Evolutionary conservation across 805 yeast genomes (phyloP).

Genomic region (Wickerhamiella kurtzmanii): DNA sequence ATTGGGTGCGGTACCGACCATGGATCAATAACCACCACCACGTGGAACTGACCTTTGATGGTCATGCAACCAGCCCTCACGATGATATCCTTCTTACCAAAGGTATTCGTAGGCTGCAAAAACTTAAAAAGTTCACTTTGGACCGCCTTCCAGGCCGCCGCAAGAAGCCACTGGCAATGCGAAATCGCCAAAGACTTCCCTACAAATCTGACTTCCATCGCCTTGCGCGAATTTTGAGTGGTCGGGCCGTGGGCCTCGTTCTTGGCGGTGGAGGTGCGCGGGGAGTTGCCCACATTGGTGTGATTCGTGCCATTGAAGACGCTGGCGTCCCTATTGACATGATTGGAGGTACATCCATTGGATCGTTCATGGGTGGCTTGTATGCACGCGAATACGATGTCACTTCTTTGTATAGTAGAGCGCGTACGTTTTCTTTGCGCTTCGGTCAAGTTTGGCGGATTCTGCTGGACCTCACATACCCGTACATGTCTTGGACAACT

Average conservation of each 20-base stretch:
- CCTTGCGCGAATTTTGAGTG: conserved; percentile 76
- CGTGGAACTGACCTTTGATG: conserved; percentile 45
- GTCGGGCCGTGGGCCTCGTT: conserved; percentile 87
- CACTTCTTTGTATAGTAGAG: conserved; percentile 81
- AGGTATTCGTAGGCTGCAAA: conserved; percentile 6
- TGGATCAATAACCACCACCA: conserved; percentile 96
- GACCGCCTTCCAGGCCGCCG: conserved; percentile 20
- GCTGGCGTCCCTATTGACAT: conserved; percentile 87
- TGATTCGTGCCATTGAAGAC: conserved; percentile 79
- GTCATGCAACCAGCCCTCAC: neutral
- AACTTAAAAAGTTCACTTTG: neutral
- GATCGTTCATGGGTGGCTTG: conserved; percentile 88
- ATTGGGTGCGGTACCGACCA: conserved; percentile 70
- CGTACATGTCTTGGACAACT: conserved; percentile 86
- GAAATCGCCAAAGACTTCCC: conserved; percentile 19
- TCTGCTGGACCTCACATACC: conserved; percentile 74
- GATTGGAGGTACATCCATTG: conserved; percentile 93
- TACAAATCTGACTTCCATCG: conserved; percentile 84
- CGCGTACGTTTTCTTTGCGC: conserved; percentile 74
- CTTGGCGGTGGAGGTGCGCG: conserved; percentile 98
- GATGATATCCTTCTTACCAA: conserved; percentile 5
- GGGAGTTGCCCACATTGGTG: conserved; percentile 85
- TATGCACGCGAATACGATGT: conserved; percentile 86
- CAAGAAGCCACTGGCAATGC: conserved; percentile 13
- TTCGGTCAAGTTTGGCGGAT: conserved; percentile 79